Conservation (phyloP, 352 stramenopile species). For the Peronospora destructor region DNA sequence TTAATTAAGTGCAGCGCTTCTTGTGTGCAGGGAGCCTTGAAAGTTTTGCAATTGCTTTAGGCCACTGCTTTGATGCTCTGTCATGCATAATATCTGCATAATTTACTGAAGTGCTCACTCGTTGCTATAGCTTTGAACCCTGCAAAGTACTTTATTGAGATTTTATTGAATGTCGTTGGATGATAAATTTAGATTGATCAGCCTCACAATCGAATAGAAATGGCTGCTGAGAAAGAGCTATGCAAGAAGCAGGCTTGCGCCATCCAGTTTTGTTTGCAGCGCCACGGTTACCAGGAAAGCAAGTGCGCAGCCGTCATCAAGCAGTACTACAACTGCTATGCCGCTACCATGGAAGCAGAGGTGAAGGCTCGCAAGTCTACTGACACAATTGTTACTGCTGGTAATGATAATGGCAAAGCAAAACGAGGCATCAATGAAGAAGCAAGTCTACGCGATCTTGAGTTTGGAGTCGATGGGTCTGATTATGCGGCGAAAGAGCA, state of each 20-base stretch:
- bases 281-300: conserved; percentile 63
- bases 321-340: conserved; percentile 70
- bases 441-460: conserved; percentile 16
- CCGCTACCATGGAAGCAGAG: conserved; percentile 36
- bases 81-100: conserved; percentile 27
- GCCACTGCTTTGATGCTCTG: conserved; percentile 8
- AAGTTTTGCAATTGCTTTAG: conserved; percentile 1
- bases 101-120: conserved; percentile 24
- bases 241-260: conserved; percentile 72
- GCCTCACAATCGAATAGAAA: conserved; percentile 1
- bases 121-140: neutral
- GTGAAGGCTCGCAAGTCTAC: conserved; percentile 5
- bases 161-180: conserved; percentile 11
- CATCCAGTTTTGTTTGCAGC: conserved; percentile 80
- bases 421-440: neutral
- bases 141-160: neutral
- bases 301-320: conserved; percentile 55
- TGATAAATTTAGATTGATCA: neutral
- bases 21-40: conserved; percentile 6
- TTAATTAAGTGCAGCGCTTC: conserved; percentile 1
- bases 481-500: conserved; percentile 6
- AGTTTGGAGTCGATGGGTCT: conserved; percentile 3
- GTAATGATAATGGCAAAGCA: neutral
- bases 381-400: neutral
- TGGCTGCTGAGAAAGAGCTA: conserved; percentile 26